phyloP scores from a whole-genome alignment of 2,329 filamentous ascomycete genomes.

The Colletotrichum tabaci region DNA sequence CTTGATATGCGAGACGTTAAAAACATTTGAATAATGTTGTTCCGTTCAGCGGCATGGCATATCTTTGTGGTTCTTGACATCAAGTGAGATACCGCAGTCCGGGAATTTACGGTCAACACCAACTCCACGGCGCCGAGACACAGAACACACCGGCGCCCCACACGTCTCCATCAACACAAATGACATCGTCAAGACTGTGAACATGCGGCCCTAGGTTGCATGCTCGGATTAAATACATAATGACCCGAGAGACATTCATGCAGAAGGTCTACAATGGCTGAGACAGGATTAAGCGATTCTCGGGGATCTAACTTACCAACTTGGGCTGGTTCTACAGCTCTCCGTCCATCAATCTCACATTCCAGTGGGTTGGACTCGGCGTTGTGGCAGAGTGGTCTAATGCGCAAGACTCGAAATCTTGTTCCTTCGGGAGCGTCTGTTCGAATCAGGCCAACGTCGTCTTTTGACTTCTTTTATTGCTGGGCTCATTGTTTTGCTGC shows the following conservation, averaged over 20 bases:
- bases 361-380: neutral
- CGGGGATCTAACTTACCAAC: too few relatives aligned
- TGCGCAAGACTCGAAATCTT: conserved; percentile 30
- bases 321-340: too few relatives aligned
- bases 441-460: conserved; percentile 30
- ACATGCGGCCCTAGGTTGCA: neutral
- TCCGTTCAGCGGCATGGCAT: too few relatives aligned
- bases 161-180: neutral
- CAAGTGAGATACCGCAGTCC: too few relatives aligned
- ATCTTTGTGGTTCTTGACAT: too few relatives aligned
- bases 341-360: neutral
- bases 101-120: too few relatives aligned
- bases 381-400: conserved; percentile 31
- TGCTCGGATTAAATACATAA: neutral
- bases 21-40: too few relatives aligned
- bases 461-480: neutral
- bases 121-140: neutral
- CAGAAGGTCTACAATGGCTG: too few relatives aligned
- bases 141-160: neutral
- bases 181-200: neutral
- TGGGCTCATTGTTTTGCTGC: neutral
- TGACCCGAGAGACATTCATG: neutral
- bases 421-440: conserved; percentile 30
- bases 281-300: too few relatives aligned
- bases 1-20: too few relatives aligned